Evolutionary conservation across 208 protist species (phyloP).

Genomic region (Leishmania tarentolae): DNA sequence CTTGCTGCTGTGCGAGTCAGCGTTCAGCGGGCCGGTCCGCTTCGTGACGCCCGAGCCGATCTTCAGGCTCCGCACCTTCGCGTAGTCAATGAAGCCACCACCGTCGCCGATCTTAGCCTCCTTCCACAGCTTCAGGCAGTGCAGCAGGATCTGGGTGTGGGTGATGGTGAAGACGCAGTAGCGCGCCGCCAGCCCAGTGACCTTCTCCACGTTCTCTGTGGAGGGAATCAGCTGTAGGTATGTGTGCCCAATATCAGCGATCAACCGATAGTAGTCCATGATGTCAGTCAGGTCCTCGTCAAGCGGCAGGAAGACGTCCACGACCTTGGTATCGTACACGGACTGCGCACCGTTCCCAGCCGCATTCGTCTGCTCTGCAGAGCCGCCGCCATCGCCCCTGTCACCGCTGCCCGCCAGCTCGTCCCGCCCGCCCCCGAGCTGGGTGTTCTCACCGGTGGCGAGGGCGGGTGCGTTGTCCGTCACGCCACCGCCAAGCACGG

Average conservation of each 20-base stretch:
- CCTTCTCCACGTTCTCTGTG: constrained; percentile 7
- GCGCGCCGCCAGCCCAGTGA: constrained; percentile 13
- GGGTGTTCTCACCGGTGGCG: neutral
- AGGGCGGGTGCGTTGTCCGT: neutral
- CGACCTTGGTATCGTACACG: neutral
- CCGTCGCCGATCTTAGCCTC: constrained; percentile 12
- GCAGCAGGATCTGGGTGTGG: constrained; percentile 27
- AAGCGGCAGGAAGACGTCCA: constrained; percentile 22
- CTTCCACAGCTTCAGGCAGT: constrained; percentile 20
- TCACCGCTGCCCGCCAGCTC: neutral
- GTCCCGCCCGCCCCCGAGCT: neutral
- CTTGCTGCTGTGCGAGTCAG: neutral
- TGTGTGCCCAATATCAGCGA: constrained; percentile 26
- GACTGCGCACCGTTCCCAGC: constrained; percentile 7
- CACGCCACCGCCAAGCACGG: neutral
- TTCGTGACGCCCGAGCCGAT: neutral
- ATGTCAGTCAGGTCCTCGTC: constrained; percentile 20
- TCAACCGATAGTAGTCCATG: constrained; percentile 25
- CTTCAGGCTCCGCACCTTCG: neutral
- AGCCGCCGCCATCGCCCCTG: neutral
- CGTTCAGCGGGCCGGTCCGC: neutral
- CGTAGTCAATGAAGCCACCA: constrained; percentile 10
- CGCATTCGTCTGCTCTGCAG: neutral
- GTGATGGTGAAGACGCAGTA: constrained; percentile 28
- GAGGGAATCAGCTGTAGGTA: constrained; percentile 9